Conservation (phyloP, 192 early-diverging fungal species). For the Coemansia sp. region DNA sequence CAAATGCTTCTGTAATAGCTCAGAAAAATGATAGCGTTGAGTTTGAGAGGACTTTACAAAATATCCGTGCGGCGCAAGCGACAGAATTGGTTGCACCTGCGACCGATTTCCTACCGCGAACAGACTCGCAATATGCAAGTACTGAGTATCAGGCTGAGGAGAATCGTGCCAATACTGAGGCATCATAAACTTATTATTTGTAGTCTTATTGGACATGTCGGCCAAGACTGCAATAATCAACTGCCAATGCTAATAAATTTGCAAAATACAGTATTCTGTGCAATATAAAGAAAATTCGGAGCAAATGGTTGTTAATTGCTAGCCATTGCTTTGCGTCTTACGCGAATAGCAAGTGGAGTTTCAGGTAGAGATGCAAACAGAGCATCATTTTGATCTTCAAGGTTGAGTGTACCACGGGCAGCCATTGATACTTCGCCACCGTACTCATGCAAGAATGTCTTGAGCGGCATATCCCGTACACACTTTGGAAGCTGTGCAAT, state of each 20-base stretch:
- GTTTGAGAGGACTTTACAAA: slow-evolving; percentile 31
- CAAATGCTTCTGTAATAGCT: slow-evolving; percentile 8
- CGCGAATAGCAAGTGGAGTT: slow-evolving; percentile 37
- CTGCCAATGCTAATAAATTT: too few relatives aligned
- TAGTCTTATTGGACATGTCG: too few relatives aligned
- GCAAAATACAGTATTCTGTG: too few relatives aligned
- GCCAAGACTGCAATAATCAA: too few relatives aligned
- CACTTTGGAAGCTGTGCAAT: slow-evolving; percentile 42
- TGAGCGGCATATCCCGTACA: slow-evolving; percentile 48
- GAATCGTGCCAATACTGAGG: slow-evolving; percentile 6
- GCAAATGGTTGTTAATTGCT: slow-evolving; percentile 4
- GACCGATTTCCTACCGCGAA: slow-evolving; percentile 8
- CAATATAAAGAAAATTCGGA: background rate
- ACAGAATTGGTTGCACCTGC: background rate
- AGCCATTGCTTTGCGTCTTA: slow-evolving; percentile 25
- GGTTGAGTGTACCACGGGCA: slow-evolving; percentile 30
- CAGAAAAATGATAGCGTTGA: slow-evolving; percentile 20
- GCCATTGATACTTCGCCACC: slow-evolving; percentile 41
- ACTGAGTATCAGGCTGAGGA: slow-evolving; percentile 43
- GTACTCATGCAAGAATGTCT: slow-evolving; percentile 40
- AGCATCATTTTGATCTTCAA: slow-evolving; percentile 14
- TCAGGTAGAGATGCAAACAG: slow-evolving; percentile 23
- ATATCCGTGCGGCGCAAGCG: slow-evolving; percentile 17
- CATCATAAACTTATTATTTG: background rate
- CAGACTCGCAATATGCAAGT: slow-evolving; percentile 44